Evolutionary conservation across 2,329 filamentous ascomycete species (phyloP), one percentile per base, ranked within the genome.

Genomic region (Sphaerulina populicola): DNA sequence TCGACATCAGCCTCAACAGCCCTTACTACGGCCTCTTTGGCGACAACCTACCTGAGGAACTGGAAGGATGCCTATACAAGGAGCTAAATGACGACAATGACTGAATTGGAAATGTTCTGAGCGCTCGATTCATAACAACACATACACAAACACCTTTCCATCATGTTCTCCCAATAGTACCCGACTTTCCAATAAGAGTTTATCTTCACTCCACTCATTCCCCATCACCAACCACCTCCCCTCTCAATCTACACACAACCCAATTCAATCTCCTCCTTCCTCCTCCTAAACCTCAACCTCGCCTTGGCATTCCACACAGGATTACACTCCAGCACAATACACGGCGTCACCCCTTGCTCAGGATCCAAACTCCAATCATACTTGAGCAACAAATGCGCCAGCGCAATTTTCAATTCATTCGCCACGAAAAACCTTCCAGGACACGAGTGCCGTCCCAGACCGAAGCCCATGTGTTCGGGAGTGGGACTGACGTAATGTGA

Each of bases 401-500:
- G 43, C 1, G 60, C 53, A 23, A 68, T 58, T 46, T 68, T 68
- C 43, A 67, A 58, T 47, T 64, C 62, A 33, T 64, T 62, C 8
- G 56, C 50, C 18, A 60, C 65, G 33, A 50, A 50, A 18, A 50
- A 50, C 10, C 47, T 29, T 15, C 47, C 47, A 4, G 66, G 65
- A 42, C 66, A 65, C 12, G 61, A 62, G 42, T 67, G 64, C 10
- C 57, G 49, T 14, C 66, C 66, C 35, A 60, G 49, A 18, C 64
- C 63, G 51, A 65, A 66, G 1, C 43, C 55, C 41, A 64, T 33
- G 49, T 64, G 54, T 12, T 58, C 50, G 2, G 53, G 14, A 6
- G n/a, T 53, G 4, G 55, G 53, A 4, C 52, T 51, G 36, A 57
- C 54, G 14, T 39, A 45, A 14, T 38, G 31, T 27, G 11, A 33